Percentiles rank a stretch among this genome's conserved stretches.
Evolutionary conservation across 2,329 filamentous ascomycete genomes (phyloP).

Genomic region (Xylariaceae sp.): DNA sequence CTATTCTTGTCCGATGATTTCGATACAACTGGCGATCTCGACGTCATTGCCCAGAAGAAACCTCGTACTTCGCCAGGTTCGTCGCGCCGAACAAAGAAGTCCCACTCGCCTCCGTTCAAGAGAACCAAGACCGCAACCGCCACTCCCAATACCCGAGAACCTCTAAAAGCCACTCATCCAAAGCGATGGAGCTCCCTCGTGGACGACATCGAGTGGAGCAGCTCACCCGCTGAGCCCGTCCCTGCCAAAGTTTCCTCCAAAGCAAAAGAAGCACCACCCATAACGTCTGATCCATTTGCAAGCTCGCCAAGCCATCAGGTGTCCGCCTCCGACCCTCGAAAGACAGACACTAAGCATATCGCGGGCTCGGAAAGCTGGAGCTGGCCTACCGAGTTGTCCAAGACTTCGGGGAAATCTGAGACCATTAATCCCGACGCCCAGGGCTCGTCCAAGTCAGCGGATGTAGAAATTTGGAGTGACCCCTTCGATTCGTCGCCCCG

Average conservation of each 20-base stretch:
- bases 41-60: conserved; percentile 27
- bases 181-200: conserved; percentile 24
- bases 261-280: conserved; percentile 4
- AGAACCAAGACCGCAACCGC: conserved; percentile 18
- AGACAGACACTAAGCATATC: background rate
- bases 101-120: conserved; percentile 4
- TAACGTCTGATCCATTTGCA: conserved; percentile 23
- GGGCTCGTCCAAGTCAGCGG: conserved; percentile 12
- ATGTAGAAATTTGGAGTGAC: conserved; percentile 32
- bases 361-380: background rate
- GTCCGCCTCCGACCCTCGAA: conserved; percentile 1
- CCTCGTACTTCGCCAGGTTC: conserved; percentile 13
- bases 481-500: conserved; percentile 14
- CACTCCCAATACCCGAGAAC: conserved; percentile 3
- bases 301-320: conserved; percentile 18
- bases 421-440: conserved; percentile 8
- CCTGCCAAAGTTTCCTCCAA: background rate
- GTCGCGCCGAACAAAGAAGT: conserved; percentile 3
- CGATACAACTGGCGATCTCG: conserved; percentile 39
- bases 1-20: conserved; percentile 42
- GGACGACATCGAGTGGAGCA: conserved; percentile 31
- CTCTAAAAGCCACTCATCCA: conserved; percentile 10
- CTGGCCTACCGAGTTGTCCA: conserved; percentile 1
- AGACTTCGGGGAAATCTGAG: conserved; percentile 1
- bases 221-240: conserved; percentile 20